These are phyloP conservation scores for Fonsecaea monophora DNA, from an alignment of 2,329 filamentous ascomycete species.

Conservation along the genomic window DNA sequence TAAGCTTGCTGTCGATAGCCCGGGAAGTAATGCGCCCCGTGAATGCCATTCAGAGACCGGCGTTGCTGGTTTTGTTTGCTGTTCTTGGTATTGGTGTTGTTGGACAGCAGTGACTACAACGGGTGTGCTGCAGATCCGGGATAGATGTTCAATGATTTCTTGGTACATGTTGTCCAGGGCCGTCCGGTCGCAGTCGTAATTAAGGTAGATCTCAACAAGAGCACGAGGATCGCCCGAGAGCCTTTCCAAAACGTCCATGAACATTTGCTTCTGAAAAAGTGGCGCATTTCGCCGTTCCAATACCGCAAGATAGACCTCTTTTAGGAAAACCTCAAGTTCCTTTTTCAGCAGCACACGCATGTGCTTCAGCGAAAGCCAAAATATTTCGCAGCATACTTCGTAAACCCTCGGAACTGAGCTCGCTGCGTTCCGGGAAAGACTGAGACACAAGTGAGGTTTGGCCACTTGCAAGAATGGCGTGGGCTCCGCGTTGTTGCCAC, in stretches of 20 bases:
- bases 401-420: conserved; percentile 92
- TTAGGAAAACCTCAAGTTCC: conserved; percentile 96
- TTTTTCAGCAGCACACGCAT: conserved; percentile 96
- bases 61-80: conserved; percentile 66
- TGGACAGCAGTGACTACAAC: conserved; percentile 76
- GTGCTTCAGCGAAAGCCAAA: conserved; percentile 95
- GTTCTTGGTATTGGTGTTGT: conserved; percentile 86
- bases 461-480: conserved; percentile 93
- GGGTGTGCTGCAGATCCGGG: conserved; percentile 80
- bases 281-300: conserved; percentile 87
- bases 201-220: conserved; percentile 92
- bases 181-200: conserved; percentile 95
- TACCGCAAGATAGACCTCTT: conserved; percentile 94
- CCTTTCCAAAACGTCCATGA: conserved; percentile 82
- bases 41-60: conserved; percentile 80
- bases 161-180: conserved; percentile 97
- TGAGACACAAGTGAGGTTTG: conserved; percentile 95
- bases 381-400: conserved; percentile 94
- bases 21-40: conserved; percentile 82
- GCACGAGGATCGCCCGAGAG: conserved; percentile 85
- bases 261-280: conserved; percentile 88
- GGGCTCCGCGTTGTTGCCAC: conserved; percentile 78
- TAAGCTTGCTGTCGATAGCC: conserved; percentile 80
- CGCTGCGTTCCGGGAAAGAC: conserved; percentile 91
- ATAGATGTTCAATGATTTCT: conserved; percentile 88